Evolutionary conservation across 805 yeast species (phyloP).

Genomic region (Myxozyma vanderwaltii): DNA sequence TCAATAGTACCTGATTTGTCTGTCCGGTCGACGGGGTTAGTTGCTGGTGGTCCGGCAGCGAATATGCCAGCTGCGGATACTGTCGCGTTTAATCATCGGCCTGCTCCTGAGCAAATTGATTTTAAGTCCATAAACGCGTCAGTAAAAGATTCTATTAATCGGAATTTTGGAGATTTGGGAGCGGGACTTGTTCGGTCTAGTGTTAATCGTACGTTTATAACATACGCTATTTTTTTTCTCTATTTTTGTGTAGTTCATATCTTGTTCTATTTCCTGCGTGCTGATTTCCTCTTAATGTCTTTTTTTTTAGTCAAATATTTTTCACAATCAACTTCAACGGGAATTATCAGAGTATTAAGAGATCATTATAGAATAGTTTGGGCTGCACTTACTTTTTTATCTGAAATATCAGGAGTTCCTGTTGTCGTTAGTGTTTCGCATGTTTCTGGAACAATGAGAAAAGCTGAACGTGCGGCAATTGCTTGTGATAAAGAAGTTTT

Average conservation of each 20-base stretch:
- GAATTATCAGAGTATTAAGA: conserved; percentile 76
- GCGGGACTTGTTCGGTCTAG: conserved; percentile 63
- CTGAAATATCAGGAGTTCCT: conserved; percentile 51
- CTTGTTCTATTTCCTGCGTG: not conserved
- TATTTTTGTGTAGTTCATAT: no score
- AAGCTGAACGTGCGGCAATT: conserved; percentile 69
- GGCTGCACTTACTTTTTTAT: conserved; percentile 58
- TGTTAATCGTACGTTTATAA: conserved; percentile 48
- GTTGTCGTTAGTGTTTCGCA: conserved; percentile 64
- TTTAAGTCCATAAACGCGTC: conserved; percentile 55
- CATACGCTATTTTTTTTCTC: no score
- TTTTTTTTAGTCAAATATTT: conserved; percentile 64
- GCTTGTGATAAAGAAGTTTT: conserved; percentile 32
- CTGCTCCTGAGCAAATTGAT: conserved; percentile 45
- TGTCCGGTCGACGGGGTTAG: no score
- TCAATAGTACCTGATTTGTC: not conserved
- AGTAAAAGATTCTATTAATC: conserved; percentile 58
- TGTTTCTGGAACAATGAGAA: conserved; percentile 81
- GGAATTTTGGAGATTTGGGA: conserved; percentile 79
- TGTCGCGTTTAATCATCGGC: conserved; percentile 29
- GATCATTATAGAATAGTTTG: conserved; percentile 62
- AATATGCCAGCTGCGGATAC: conserved; percentile 37
- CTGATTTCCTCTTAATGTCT: not conserved
- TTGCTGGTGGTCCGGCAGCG: not conserved
- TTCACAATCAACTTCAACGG: conserved; percentile 77